A percentile compares a stretch with the other conserved stretches of the same genome.
These are phyloP conservation scores for Phlebiopsis gigantea DNA, from an alignment of 768 basidiomycete genomes.

Conservation along the genomic window DNA sequence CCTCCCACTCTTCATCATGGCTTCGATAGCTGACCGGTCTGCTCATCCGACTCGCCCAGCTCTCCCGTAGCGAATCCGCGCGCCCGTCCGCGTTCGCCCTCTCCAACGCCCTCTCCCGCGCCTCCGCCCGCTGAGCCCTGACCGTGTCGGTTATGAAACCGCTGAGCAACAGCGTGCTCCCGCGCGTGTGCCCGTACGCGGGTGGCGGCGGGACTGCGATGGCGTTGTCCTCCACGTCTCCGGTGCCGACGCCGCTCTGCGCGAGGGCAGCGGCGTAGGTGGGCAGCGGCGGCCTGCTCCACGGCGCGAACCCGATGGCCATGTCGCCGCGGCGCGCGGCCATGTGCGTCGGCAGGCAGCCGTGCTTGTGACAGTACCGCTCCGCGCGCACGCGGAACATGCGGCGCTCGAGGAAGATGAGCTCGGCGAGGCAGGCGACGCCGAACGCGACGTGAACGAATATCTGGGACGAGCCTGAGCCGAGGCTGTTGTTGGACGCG, in stretches of 20 bases:
- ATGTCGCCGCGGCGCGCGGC: slow-evolving; percentile 25
- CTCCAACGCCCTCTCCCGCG: slow-evolving; percentile 11
- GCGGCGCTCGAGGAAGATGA: slow-evolving; percentile 60
- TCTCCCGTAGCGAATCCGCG: slow-evolving; percentile 2
- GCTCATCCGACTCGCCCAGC: slow-evolving; percentile 10
- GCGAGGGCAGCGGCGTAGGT: slow-evolving; percentile 69
- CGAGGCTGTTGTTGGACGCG: slow-evolving; percentile 4
- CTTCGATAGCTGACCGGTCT: slow-evolving; percentile 42
- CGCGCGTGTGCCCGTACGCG: slow-evolving; percentile 71
- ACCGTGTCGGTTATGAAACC: slow-evolving; percentile 46
- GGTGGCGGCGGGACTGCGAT: slow-evolving; percentile 70
- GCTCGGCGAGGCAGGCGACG: slow-evolving; percentile 43
- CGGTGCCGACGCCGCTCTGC: slow-evolving; percentile 63
- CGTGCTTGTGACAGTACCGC: slow-evolving; percentile 52
- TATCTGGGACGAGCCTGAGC: slow-evolving; percentile 26
- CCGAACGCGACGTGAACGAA: slow-evolving; percentile 63
- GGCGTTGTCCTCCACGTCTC: slow-evolving; percentile 67
- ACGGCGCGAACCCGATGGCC: slow-evolving; percentile 42
- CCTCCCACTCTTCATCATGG: slow-evolving; percentile 53
- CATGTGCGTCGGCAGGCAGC: slow-evolving; percentile 42
- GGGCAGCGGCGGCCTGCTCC: slow-evolving; percentile 66
- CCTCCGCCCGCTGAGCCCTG: slow-evolving; percentile 38
- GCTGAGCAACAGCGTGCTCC: slow-evolving; percentile 55
- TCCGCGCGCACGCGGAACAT: slow-evolving; percentile 65
- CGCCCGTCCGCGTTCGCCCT: slow-evolving; percentile 5